Evolutionary conservation across 352 stramenopile genomes (phyloP), one percentile per base, ranked within the genome.

Genomic region (Pythium rishiriense): DNA sequence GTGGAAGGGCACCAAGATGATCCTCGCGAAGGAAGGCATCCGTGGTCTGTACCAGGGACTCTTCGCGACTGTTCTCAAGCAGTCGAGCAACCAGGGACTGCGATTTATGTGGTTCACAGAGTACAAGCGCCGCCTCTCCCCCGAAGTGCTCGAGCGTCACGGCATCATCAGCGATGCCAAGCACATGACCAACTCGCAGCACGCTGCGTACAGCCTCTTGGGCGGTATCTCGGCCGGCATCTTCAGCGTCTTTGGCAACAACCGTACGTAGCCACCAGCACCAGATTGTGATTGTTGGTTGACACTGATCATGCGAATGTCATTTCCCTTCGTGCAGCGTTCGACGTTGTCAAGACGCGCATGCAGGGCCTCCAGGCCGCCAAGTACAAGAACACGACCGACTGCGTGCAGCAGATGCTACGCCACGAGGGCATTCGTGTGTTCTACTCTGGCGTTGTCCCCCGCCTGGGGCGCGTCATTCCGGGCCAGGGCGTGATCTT

Each of bases 91-190:
- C 81, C 93, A 98, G 72, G 96, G 95, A 2, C 78, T 98, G 52
- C 90, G 96, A 6, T 99, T 99, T 65, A 98, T 98, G 90, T 99
- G 90, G 88, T 98, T 98, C 65, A 98, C 95, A 66, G 94, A 98
- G 75, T 99, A 98, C 76, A 98, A 98, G 72, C 77, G 78, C 26
- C 75, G 79, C 21, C 55, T 86, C 48, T 86, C 31, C 22, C 82
- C 80, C 2, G 80, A 81, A 42, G 76, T 87, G 60, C 56, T 93
- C 10, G 72, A 84, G 52, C 78, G 45, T 2, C 56, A 80, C 28
- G 67, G 63, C 21, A 58, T 91, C 24, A 79, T 90, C 79, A 70
- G 56, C 26, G 75, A 87, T 41, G 88, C 94, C 21, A 80, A 96
- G 65, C 78, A 96, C 59, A 90, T 89, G 64, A 74, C 72, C 50